Percentiles rank a stretch among this genome's conserved stretches.
Evolutionary conservation across 2,329 filamentous ascomycete genomes (phyloP).

Genomic region (Pseudocercospora eumusae): DNA sequence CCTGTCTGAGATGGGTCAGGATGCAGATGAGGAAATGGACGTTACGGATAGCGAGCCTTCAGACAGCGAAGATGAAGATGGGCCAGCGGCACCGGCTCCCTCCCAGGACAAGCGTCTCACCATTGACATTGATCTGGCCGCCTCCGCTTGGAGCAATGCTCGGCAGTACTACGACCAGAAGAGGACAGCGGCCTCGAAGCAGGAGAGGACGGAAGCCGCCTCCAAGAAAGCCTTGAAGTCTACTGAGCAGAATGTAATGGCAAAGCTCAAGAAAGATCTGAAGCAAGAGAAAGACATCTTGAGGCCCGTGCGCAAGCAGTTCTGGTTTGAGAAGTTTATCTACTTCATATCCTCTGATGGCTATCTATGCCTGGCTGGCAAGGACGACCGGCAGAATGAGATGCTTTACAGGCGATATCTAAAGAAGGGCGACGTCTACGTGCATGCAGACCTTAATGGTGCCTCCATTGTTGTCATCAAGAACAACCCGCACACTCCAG

Average conservation of each 20-base stretch:
- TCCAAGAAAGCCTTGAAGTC: conserved; percentile 82
- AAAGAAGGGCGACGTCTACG: conserved; percentile 85
- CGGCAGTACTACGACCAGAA: conserved; percentile 90
- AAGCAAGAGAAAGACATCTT: conserved; percentile 91
- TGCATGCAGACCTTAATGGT: conserved; percentile 84
- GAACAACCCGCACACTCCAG: conserved; percentile 73
- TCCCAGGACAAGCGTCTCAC: conserved; percentile 54
- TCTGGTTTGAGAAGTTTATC: conserved; percentile 97
- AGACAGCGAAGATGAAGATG: conserved; percentile 62
- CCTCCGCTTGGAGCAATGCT: conserved; percentile 87
- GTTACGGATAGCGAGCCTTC: conserved; percentile 64
- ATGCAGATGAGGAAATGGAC: conserved; percentile 56
- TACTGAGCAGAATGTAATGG: conserved; percentile 82
- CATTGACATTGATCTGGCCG: conserved; percentile 80
- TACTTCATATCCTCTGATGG: conserved; percentile 97
- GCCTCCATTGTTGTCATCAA: conserved; percentile 87
- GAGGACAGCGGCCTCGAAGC: conserved; percentile 78
- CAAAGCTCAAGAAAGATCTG: conserved; percentile 81
- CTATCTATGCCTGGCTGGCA: conserved; percentile 83
- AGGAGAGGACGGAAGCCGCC: conserved; percentile 81
- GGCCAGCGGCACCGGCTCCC: conserved; percentile 38
- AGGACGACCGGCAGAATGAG: conserved; percentile 86
- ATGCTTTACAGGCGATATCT: conserved; percentile 85
- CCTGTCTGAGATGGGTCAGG: conserved; percentile 63
- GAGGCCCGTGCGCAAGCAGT: conserved; percentile 75